These are phyloP conservation scores for Mucor irregularis DNA, from an alignment of 371 early-diverging fungal species.

Conservation along the genomic window DNA sequence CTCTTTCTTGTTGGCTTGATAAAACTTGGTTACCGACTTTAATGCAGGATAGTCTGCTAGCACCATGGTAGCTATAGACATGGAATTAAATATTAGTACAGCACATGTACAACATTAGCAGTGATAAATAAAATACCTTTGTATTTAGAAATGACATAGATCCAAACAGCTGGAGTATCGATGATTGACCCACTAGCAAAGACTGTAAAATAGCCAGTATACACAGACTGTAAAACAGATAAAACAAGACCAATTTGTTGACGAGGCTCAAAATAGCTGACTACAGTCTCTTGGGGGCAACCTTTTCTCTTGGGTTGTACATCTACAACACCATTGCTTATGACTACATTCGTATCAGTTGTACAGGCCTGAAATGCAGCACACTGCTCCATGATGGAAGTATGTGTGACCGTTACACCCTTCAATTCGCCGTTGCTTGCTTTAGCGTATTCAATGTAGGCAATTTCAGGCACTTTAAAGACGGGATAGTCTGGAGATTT, in stretches of 20 bases:
- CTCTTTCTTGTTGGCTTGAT: slow-evolving; percentile 40
- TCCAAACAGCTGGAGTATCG: slow-evolving; percentile 71
- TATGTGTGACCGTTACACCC: slow-evolving; percentile 80
- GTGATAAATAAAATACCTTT: slow-evolving; percentile 25
- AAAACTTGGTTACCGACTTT: slow-evolving; percentile 46
- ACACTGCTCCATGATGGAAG: slow-evolving; percentile 77
- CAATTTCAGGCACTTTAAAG: slow-evolving; percentile 59
- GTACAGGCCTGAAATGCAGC: slow-evolving; percentile 30
- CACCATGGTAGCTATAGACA: slow-evolving; percentile 55
- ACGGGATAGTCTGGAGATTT: slow-evolving; percentile 49
- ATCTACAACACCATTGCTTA: neutral
- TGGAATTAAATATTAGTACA: neutral
- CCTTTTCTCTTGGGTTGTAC: slow-evolving; percentile 14
- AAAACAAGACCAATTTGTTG: slow-evolving; percentile 80
- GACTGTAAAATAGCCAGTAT: slow-evolving; percentile 68
- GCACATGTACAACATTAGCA: no score
- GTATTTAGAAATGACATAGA: slow-evolving; percentile 65
- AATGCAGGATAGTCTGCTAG: slow-evolving; percentile 69
- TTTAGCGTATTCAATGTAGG: slow-evolving; percentile 86
- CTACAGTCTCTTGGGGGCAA: slow-evolving; percentile 44
- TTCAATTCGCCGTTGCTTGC: slow-evolving; percentile 82
- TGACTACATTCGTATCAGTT: slow-evolving; percentile 20
- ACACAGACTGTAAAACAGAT: slow-evolving; percentile 69
- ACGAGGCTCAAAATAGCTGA: slow-evolving; percentile 78
- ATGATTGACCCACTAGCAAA: slow-evolving; percentile 65